Evolutionary conservation across 1,139 yeast genomes (phyloP), one percentile per base, ranked within the genome.

Genomic region (Yamadazyma atlantica): DNA sequence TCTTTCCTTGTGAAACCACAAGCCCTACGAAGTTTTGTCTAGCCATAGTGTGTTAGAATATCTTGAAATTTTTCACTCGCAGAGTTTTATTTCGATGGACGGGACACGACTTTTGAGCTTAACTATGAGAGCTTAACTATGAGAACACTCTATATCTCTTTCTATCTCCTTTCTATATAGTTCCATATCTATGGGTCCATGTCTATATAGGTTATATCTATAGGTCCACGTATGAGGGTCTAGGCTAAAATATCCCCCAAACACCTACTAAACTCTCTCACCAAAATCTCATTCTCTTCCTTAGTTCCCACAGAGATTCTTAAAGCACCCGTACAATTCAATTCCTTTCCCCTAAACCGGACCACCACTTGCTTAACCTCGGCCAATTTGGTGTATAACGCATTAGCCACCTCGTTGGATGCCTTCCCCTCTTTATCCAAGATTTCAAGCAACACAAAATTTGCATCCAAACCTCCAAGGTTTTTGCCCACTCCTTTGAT

Each of bases 1-100:
- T 90, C 60, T 88, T 88, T 33, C 97, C 97, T 59, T 89, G 97
- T 40, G 97, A 87, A 29, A 88, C 82, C 51, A 92, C 97, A 60
- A 88, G 81, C 38, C 98, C 98, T 38, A 88, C 71, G 57, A 90
- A 87, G 60, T 87, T 88, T 54, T 87, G 96, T 64, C 88, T 82
- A 41, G 92, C 89, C 96, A 87, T 89, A 15, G 28, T 27, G 15
- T 26, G 3, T n/a, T 14, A 16, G n/a, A 9, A 10, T 4, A 15
- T 19, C 10, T 9, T 11, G 30, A 33, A 32, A 25, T 32, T 32
- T 32, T 32, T 18, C 30, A 28, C 30, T 26, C 16, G 29, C 29
- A 30, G 19, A 29, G 19, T 11, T 29, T 29, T 29, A n/a, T 29
- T 15, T 4, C 11, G 13, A 27, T 9, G 8, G 25, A 6, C 24